phyloP scores from a whole-genome alignment of 768 basidiomycete species.

The Calocybe gangraenosa region DNA sequence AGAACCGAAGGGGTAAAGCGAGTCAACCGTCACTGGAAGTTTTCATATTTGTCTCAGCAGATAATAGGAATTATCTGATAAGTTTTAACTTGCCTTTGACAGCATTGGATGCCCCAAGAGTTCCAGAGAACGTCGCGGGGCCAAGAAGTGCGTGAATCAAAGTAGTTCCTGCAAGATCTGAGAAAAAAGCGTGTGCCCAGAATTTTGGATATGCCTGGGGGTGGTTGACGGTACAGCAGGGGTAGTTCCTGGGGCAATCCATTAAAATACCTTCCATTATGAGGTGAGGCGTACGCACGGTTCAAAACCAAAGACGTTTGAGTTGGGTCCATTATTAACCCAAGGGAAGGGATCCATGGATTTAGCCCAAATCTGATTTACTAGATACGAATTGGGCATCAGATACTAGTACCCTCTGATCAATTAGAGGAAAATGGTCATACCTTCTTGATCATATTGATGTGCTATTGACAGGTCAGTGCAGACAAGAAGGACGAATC shows the following conservation, averaged over 20 bases:
- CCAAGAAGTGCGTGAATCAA: constrained; percentile 35
- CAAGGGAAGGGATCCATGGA: constrained; percentile 33
- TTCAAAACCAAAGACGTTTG: constrained; percentile 40
- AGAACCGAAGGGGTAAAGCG: constrained; percentile 37
- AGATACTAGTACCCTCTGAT: neutral
- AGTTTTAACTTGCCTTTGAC: constrained; percentile 24
- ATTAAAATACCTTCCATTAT: neutral
- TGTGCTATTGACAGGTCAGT: constrained; percentile 23
- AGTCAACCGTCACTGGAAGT: constrained; percentile 29
- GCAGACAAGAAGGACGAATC: neutral
- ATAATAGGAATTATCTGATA: neutral
- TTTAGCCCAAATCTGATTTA: constrained; percentile 40
- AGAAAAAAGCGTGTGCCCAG: constrained; percentile 37
- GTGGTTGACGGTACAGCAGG: constrained; percentile 41
- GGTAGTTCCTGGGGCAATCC: constrained; percentile 28
- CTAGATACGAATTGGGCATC: constrained; percentile 14
- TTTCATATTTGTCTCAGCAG: neutral
- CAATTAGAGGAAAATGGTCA: neutral
- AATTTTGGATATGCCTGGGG: constrained; percentile 38
- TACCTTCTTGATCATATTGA: constrained; percentile 41
- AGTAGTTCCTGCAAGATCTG: constrained; percentile 23
- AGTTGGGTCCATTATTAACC: constrained; percentile 34
- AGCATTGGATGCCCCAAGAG: constrained; percentile 25
- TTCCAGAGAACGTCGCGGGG: constrained; percentile 32
- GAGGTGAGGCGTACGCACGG: constrained; percentile 22